Conservation (phyloP, 257 asterid genomes). For the Ehretia macrophylla region DNA sequence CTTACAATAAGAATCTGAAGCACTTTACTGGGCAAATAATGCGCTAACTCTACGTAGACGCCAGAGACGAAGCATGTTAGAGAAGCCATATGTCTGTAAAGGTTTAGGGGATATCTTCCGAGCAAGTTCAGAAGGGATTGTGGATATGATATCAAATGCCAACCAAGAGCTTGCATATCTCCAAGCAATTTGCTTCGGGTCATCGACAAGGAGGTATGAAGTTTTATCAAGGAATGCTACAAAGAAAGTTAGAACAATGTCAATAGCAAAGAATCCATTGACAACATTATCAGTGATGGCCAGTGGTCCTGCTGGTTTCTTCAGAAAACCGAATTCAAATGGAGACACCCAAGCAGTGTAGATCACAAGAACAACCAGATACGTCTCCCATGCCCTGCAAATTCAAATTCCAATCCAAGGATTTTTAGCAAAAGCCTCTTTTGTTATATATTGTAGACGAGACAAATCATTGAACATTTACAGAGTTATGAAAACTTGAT, state of each 20-base stretch:
- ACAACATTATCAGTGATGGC: constrained; percentile 67
- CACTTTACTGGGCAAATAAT: constrained; percentile 61
- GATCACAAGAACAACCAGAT: constrained; percentile 61
- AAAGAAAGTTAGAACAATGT: constrained; percentile 79
- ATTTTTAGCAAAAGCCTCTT: constrained; percentile 16
- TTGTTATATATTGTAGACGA: background rate
- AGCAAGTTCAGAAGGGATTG: constrained; percentile 78
- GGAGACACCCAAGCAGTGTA: constrained; percentile 98
- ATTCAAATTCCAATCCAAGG: constrained; percentile 12
- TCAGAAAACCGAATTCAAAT: constrained; percentile 76
- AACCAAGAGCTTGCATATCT: constrained; percentile 59
- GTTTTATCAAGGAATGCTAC: constrained; percentile 68
- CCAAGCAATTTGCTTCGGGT: constrained; percentile 51
- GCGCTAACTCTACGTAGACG: constrained; percentile 87
- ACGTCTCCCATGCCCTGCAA: constrained; percentile 72
- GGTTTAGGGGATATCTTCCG: constrained; percentile 50
- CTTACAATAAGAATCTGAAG: background rate
- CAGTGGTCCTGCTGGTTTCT: constrained; percentile 40
- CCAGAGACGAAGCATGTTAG: constrained; percentile 92
- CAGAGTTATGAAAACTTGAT: too few relatives aligned
- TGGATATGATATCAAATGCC: constrained; percentile 60
- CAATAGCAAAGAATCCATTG: constrained; percentile 72
- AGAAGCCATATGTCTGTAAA: constrained; percentile 55
- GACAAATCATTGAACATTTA: background rate
- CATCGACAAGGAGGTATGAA: constrained; percentile 66